These are phyloP conservation scores for Blastocystis sp. DNA, from an alignment of 352 stramenopile species.

Conservation along the genomic window DNA sequence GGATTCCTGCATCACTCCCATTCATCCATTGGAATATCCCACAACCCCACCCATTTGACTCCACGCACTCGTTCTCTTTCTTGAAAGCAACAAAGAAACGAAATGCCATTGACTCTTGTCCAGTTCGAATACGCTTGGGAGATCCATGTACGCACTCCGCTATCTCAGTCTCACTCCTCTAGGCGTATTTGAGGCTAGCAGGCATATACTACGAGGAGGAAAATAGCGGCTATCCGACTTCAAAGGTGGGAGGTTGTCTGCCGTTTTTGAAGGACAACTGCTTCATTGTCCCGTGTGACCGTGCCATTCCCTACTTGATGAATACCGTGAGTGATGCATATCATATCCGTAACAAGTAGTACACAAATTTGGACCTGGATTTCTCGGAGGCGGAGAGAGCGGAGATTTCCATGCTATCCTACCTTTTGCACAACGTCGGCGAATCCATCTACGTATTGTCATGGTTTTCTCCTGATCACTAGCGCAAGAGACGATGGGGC, in stretches of 20 bases:
- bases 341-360: not conserved
- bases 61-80: no score
- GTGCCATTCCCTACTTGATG: slow-evolving; percentile 38
- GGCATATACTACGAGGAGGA: slow-evolving; percentile 60
- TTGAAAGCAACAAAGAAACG: not conserved
- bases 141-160: slow-evolving; percentile 37
- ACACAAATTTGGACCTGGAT: slow-evolving; percentile 61
- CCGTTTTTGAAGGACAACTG: slow-evolving; percentile 47
- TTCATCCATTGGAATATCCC: no score
- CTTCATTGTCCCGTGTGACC: slow-evolving; percentile 1
- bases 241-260: not conserved
- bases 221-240: slow-evolving; percentile 14
- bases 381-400: slow-evolving; percentile 47
- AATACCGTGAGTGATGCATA: not conserved
- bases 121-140: slow-evolving; percentile 68
- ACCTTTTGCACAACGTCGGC: slow-evolving; percentile 24
- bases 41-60: no score
- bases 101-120: slow-evolving; percentile 42
- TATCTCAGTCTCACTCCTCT: not conserved
- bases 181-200: slow-evolving; percentile 62
- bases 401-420: slow-evolving; percentile 33
- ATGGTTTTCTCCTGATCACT: not conserved
- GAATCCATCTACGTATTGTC: not conserved
- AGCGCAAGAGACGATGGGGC: slow-evolving; percentile 26
- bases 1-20: no score